Conservation (phyloP, 495 filamentous ascomycete genomes). For the Aspergillus egyptiacus region DNA sequence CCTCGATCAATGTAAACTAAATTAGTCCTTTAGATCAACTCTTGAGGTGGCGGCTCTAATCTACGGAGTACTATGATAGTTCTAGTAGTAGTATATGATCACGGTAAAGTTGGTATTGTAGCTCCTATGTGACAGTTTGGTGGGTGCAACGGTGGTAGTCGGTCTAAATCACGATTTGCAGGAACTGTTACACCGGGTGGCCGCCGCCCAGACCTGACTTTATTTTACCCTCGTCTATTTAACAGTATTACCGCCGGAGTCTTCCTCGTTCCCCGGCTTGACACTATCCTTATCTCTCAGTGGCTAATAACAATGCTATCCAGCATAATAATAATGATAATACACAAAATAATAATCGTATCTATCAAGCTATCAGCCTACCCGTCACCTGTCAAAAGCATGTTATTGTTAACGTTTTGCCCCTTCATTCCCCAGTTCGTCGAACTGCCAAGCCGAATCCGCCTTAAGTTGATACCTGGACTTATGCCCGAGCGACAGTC, state of each 20-base stretch:
- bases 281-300: background rate
- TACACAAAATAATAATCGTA: too few species aligned
- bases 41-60: too few species aligned
- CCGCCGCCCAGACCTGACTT: constrained; percentile 1
- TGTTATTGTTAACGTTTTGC: too few species aligned
- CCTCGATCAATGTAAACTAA: too few species aligned
- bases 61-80: too few species aligned
- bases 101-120: background rate
- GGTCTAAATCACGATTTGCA: constrained; percentile 21
- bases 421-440: constrained; percentile 8
- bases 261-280: background rate
- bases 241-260: background rate
- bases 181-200: constrained; percentile 31
- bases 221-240: background rate
- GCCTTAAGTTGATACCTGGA: too few species aligned
- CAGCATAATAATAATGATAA: too few species aligned
- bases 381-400: background rate
- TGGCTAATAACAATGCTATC: too few species aligned
- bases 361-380: too few species aligned
- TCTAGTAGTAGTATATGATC: background rate
- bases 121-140: constrained; percentile 6
- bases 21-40: too few species aligned
- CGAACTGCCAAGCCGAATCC: too few species aligned
- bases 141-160: constrained; percentile 44
- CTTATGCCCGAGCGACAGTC: too few species aligned